Evolutionary conservation across 768 basidiomycete genomes (phyloP), one percentile per base, ranked within the genome.

Genomic region (Macrolepiota fuliginosa): DNA sequence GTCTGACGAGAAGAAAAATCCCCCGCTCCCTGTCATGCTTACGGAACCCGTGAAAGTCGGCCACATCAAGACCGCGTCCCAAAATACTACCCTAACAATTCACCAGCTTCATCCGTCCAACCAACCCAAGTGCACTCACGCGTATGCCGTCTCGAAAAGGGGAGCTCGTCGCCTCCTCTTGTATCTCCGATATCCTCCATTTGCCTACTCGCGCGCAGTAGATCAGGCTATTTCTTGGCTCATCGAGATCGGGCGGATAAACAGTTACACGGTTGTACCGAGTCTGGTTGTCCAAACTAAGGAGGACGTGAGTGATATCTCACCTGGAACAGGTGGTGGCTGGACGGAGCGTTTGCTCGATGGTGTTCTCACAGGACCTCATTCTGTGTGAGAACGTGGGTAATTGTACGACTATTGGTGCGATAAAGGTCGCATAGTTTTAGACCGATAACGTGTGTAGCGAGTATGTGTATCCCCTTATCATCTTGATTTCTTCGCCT

Each of bases 141-240:
- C 85, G 1, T 91, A 92, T 66, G 85, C 79, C 0, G 73, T 91
- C 25, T 87, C 88, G 1, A 74, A 74, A 22, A 56, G 68, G 0
- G 89, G 90, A 24, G 90, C 89, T 0, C 81, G 81, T 4, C 80
- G 82, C n/a, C 74, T 91, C 17, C 73, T 87, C 1, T 76, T 32
- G 29, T 32, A 32, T 32, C 29, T 32, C 29, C 29, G 29, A 32
- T 32, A 32, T 78, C 79, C 87, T 1, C 81, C 80, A 0, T 92
- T 92, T 67, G 89, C 91, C 0, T 91, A 90, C 66, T 90, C 89
- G 15, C 83, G 91, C 7, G 86, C 90, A 0, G 80, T 92, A 56
- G 91, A 92, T 67, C 88, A 90, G 64, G 90, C 89, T 1, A 74
- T 87, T 17, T 77, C 84, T 4, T 90, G 88, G 29, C 79, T 92